phyloP scores from a whole-genome alignment of 306 rosid genomes.

The Nissolia schottii region DNA sequence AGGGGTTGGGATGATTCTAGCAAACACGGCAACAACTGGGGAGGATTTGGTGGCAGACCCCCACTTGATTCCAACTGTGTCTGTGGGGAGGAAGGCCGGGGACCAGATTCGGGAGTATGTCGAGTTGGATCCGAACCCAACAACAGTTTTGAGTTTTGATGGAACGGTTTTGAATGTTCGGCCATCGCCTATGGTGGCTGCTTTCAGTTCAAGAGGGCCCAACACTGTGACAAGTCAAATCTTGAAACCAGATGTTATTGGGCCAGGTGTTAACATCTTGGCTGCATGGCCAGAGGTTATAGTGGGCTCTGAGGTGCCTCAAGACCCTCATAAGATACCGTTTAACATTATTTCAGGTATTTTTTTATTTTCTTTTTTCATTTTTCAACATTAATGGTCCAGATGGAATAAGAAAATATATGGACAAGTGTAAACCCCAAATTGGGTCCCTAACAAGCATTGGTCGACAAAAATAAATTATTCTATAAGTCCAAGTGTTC shows the following conservation, averaged over 20 bases:
- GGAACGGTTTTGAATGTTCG: constrained; percentile 75
- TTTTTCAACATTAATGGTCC: neutral
- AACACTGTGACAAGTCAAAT: constrained; percentile 73
- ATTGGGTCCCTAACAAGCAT: too few relatives aligned
- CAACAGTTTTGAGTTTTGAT: constrained; percentile 66
- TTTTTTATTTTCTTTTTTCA: neutral
- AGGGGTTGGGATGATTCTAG: constrained; percentile 84
- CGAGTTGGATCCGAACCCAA: constrained; percentile 46
- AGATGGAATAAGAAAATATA: too few relatives aligned
- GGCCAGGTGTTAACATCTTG: constrained; percentile 82
- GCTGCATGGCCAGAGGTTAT: constrained; percentile 78
- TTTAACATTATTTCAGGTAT: constrained; percentile 96
- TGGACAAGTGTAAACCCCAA: too few relatives aligned
- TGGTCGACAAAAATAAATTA: too few relatives aligned
- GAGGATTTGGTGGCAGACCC: constrained; percentile 91
- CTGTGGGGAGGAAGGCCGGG: constrained; percentile 62
- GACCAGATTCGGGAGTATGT: constrained; percentile 65
- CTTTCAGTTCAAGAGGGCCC: constrained; percentile 94
- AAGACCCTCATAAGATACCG: constrained; percentile 53
- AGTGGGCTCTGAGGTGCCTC: constrained; percentile 70
- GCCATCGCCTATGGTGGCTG: constrained; percentile 93
- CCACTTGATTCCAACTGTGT: constrained; percentile 83
- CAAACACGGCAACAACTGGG: constrained; percentile 78
- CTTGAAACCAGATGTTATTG: constrained; percentile 81
- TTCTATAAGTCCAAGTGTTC: too few relatives aligned